Base-by-base conservation (phyloP, 2,329 filamentous ascomycete species). In the Neodidymelliopsis sp. region DNA sequence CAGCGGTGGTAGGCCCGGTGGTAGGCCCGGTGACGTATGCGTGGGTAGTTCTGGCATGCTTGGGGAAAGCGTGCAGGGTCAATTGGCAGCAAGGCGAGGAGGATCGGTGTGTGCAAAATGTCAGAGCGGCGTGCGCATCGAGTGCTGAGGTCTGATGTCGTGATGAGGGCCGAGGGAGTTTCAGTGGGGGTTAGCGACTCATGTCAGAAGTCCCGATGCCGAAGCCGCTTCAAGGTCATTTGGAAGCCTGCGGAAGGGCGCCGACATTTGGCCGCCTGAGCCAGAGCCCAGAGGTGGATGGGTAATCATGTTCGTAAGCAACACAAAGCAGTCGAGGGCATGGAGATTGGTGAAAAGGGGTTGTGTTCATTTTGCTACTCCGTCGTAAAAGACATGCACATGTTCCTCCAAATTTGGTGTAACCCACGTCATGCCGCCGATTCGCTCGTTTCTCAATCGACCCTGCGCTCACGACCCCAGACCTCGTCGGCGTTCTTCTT, bases 401-500 rank as follows among this genome's bases (percentile, higher is more conserved):
- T 20, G 29, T 20, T 10, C 29, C 22, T 39, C 16, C 34, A 27
- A 19, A 44, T n/a, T 16, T 20, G 16, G 23, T 35, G 40, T 24
- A 13, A 36, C 40, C 29, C 41, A 41, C 40, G 42, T 39, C 49
- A 43, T 38, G 22, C 15, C 49, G 25, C 22, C 23, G 16, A n/a
- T 28, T 34, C 19, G 12, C 13, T 20, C 23, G 15, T 31, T 25
- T 40, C 36, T 61, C 54, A 72, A 36, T 73, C 70, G 24, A 66
- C 68, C 20, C 71, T 56, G 43, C 68, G 65, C 53, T 77, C 78
- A 48, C 90, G 79, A 1, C 89, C 90, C 92, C 92, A 97, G n/a
- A 96, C 91, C 68, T 96, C 92, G 64, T 96, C 90, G 0, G 83
- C 85, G 65, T 88, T 87, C 65, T 83, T 85, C 80, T 90, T 96